Conservation (phyloP, 2,329 filamentous ascomycete species). For the Chaetomiaceae sp. region DNA sequence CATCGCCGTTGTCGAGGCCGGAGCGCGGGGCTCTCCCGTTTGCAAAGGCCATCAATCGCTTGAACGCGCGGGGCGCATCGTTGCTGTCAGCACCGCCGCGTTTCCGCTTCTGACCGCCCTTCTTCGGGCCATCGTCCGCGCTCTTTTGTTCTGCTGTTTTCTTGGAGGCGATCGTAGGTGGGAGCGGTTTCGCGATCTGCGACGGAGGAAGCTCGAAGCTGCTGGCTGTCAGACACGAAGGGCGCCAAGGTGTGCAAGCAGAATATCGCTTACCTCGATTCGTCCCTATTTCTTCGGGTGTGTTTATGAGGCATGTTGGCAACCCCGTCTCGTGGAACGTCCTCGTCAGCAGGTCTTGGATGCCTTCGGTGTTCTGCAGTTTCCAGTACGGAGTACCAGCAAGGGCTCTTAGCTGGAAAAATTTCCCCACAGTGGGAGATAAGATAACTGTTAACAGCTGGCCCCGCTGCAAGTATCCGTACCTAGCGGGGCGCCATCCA, state of each 20-base stretch:
- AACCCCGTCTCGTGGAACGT: background rate
- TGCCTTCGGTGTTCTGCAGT: background rate
- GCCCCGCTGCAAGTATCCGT: no score
- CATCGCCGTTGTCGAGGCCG: slow-evolving; percentile 65
- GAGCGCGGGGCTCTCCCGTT: slow-evolving; percentile 53
- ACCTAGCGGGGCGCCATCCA: no score
- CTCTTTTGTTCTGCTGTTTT: slow-evolving; percentile 32
- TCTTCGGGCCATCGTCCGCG: slow-evolving; percentile 28
- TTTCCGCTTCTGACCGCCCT: slow-evolving; percentile 44
- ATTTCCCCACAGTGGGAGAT: slow-evolving; percentile 19
- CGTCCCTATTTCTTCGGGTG: slow-evolving; percentile 57
- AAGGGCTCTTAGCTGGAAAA: background rate
- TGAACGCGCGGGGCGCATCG: slow-evolving; percentile 85
- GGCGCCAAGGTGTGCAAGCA: background rate
- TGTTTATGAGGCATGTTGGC: slow-evolving; percentile 78
- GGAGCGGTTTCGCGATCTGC: slow-evolving; percentile 46
- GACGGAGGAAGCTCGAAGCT: slow-evolving; percentile 47
- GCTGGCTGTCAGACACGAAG: slow-evolving; percentile 1
- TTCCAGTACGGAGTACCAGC: no score
- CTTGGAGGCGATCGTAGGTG: slow-evolving; percentile 33
- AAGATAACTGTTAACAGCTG: slow-evolving; percentile 12
- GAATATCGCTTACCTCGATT: slow-evolving; percentile 39
- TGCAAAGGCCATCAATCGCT: slow-evolving; percentile 72
- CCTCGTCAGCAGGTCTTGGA: no score
- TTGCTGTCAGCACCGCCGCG: slow-evolving; percentile 42